phyloP scores from a whole-genome alignment of 1,284 basidiomycete genomes.

The Macrocystidia cucumis region DNA sequence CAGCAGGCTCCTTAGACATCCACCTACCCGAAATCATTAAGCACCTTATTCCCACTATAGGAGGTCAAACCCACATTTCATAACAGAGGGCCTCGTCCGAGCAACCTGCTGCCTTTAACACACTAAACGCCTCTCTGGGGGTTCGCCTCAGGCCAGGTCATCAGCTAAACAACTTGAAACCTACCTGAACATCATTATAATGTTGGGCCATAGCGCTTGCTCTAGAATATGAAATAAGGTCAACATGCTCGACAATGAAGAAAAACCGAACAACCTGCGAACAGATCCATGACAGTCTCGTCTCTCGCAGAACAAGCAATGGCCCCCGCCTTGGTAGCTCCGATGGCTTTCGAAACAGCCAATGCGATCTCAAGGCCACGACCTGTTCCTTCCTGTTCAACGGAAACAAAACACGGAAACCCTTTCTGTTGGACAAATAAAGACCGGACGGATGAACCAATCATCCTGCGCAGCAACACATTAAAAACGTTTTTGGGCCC shows the following conservation, averaged over 20 bases:
- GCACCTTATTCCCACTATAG: background rate
- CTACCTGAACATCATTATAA: conserved; percentile 55
- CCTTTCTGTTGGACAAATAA: conserved; percentile 53
- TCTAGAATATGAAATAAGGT: conserved; percentile 20
- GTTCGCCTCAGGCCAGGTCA: background rate
- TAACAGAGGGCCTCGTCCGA: conserved; percentile 63
- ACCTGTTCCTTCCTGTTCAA: conserved; percentile 53
- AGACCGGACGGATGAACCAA: conserved; percentile 56
- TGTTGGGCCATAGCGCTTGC: conserved; percentile 62
- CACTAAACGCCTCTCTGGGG: conserved; percentile 51
- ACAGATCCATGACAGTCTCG: conserved; percentile 59
- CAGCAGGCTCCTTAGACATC: conserved; percentile 70
- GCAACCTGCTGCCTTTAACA: conserved; percentile 58
- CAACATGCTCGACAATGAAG: background rate
- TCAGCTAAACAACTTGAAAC: conserved; percentile 4
- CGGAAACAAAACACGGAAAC: conserved; percentile 60
- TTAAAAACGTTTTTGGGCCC: background rate
- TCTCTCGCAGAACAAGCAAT: conserved; percentile 58
- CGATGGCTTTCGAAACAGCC: conserved; percentile 49
- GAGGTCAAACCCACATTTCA: conserved; percentile 39
- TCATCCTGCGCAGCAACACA: conserved; percentile 35
- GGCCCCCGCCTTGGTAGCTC: conserved; percentile 59
- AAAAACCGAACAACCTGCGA: conserved; percentile 31
- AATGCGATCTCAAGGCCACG: conserved; percentile 38
- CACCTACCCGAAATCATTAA: conserved; percentile 32